These are phyloP conservation scores for Exserohilum turcica DNA, from an alignment of 2,329 filamentous ascomycete species.

Conservation along the genomic window DNA sequence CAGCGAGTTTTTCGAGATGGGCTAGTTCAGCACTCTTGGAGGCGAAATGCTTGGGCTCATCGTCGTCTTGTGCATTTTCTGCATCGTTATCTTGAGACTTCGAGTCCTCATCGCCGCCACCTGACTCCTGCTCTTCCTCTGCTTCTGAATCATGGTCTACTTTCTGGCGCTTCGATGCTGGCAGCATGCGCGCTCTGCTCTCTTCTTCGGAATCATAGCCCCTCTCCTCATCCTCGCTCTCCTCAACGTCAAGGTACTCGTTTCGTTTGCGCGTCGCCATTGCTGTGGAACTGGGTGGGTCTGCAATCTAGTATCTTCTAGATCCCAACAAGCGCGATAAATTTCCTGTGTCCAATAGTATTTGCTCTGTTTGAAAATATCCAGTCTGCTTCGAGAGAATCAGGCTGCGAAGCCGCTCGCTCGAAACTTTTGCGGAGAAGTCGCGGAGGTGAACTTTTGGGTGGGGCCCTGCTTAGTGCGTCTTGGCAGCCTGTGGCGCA, in stretches of 20 bases:
- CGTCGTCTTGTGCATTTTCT: conserved; percentile 27
- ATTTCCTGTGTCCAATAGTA: background rate
- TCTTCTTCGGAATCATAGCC: conserved; percentile 73
- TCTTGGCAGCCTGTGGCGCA: conserved; percentile 17
- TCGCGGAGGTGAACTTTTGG: conserved; percentile 31
- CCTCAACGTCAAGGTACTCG: conserved; percentile 66
- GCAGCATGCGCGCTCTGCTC: conserved; percentile 63
- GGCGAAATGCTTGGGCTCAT: conserved; percentile 30
- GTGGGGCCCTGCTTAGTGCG: conserved; percentile 18
- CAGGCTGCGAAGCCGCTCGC: conserved; percentile 6
- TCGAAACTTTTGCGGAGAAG: conserved; percentile 34
- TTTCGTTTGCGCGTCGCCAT: conserved; percentile 75
- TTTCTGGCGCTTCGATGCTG: conserved; percentile 68
- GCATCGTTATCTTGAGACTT: conserved; percentile 32
- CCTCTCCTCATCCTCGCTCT: conserved; percentile 50
- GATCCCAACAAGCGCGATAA: background rate
- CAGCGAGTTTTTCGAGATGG: conserved; percentile 40
- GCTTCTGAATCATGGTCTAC: conserved; percentile 52
- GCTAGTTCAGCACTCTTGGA: conserved; percentile 38
- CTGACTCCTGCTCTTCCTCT: conserved; percentile 24
- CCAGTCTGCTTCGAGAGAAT: background rate
- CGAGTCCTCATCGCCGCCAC: conserved; percentile 24
- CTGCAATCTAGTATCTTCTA: background rate
- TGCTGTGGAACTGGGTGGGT: background rate
- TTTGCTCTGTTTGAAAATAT: background rate